phyloP scores from a whole-genome alignment of 495 filamentous ascomycete species.

The Aspergillus homomorphus region DNA sequence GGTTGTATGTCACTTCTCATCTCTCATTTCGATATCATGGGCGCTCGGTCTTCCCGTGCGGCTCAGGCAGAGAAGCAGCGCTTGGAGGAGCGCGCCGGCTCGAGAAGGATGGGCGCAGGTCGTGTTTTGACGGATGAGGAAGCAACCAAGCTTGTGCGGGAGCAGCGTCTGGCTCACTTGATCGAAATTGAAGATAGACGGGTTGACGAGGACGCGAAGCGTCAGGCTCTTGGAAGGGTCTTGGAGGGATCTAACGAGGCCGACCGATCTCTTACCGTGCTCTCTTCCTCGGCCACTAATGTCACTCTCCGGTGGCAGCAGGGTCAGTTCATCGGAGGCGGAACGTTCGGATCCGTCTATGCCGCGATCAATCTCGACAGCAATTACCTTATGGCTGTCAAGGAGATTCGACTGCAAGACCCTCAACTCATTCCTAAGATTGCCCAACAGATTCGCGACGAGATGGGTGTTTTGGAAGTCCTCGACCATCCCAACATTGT shows the following conservation, averaged over 20 bases:
- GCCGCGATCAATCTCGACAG: slow-evolving; percentile 95
- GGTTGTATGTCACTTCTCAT: slow-evolving; percentile 98
- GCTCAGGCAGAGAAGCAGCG: slow-evolving; percentile 87
- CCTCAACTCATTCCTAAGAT: slow-evolving; percentile 93
- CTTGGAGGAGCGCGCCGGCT: slow-evolving; percentile 70
- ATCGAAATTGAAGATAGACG: slow-evolving; percentile 71
- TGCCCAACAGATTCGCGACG: slow-evolving; percentile 88
- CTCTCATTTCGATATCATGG: slow-evolving; percentile 99
- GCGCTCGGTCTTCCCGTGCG: slow-evolving; percentile 85
- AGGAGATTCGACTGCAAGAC: slow-evolving; percentile 96
- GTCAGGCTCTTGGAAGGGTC: slow-evolving; percentile 83
- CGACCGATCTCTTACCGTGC: slow-evolving; percentile 87
- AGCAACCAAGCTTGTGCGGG: slow-evolving; percentile 66
- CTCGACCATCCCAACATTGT: slow-evolving; percentile 97
- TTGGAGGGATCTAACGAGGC: slow-evolving; percentile 93
- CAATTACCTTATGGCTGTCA: slow-evolving; percentile 95
- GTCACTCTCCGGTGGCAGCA: slow-evolving; percentile 96
- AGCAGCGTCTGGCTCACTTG: slow-evolving; percentile 68
- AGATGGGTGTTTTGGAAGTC: slow-evolving; percentile 93
- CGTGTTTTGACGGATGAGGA: slow-evolving; percentile 82
- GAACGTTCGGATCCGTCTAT: slow-evolving; percentile 96
- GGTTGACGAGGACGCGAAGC: slow-evolving; percentile 78
- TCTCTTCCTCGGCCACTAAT: slow-evolving; percentile 91
- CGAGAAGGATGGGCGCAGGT: slow-evolving; percentile 70
- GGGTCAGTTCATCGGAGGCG: slow-evolving; percentile 93